phyloP scores from a whole-genome alignment of 192 early-diverging fungal genomes.

The Ambispora gerdemannii region DNA sequence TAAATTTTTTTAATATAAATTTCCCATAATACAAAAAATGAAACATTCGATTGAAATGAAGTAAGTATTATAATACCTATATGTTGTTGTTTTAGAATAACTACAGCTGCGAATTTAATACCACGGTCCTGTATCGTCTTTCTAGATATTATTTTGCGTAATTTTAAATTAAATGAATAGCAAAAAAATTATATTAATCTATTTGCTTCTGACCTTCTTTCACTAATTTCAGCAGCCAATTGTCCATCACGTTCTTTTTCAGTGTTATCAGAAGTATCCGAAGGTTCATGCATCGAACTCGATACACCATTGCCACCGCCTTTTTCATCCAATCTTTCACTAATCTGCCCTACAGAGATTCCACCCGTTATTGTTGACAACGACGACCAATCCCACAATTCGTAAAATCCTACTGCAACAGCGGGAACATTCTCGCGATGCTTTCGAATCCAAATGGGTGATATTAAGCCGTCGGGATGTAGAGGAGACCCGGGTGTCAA shows the following conservation, averaged over 20 bases:
- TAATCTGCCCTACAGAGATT: background rate
- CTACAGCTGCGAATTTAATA: conserved; percentile 70
- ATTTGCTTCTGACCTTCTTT: conserved; percentile 54
- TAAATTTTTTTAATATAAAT: conserved; percentile 2
- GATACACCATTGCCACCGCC: background rate
- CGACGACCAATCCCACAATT: conserved; percentile 55
- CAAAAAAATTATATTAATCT: too few species aligned
- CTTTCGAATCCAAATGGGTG: conserved; percentile 62
- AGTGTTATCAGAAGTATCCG: conserved; percentile 46
- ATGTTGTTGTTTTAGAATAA: conserved; percentile 56
- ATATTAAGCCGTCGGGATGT: conserved; percentile 82
- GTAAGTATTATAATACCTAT: conserved; percentile 43
- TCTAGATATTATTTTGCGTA: conserved; percentile 47
- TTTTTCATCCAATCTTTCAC: conserved; percentile 1
- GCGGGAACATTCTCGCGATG: conserved; percentile 63
- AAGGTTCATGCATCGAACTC: conserved; percentile 36
- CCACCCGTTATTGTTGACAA: background rate
- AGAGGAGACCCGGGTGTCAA: conserved; percentile 62
- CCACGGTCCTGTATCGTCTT: conserved; percentile 60
- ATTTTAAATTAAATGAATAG: background rate
- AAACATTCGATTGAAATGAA: background rate
- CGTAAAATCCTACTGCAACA: conserved; percentile 67
- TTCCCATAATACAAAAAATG: too few species aligned
- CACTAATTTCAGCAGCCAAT: conserved; percentile 63
- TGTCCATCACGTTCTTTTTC: conserved; percentile 63